Conservation (phyloP, 2,329 filamentous ascomycete genomes). For the Neonectria hederae region DNA sequence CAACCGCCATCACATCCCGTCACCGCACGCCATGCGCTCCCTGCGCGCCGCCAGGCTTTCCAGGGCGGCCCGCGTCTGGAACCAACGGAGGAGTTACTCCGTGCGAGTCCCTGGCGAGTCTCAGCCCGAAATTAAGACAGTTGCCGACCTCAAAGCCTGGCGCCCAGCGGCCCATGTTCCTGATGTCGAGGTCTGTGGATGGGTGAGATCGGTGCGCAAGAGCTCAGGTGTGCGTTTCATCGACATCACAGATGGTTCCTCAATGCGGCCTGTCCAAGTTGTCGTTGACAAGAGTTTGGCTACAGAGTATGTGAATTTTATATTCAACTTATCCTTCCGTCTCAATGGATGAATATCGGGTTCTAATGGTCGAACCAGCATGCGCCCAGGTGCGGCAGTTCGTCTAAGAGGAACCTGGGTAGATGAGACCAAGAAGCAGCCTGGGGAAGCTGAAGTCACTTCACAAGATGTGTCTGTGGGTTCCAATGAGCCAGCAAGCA, state of each 20-base stretch:
- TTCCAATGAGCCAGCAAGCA: background rate
- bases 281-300: slow-evolving; percentile 78
- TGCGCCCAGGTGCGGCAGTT: slow-evolving; percentile 84
- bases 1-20: slow-evolving; percentile 12
- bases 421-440: slow-evolving; percentile 31
- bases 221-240: slow-evolving; percentile 88
- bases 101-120: slow-evolving; percentile 42
- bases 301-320: slow-evolving; percentile 68
- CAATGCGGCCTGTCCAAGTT: slow-evolving; percentile 80
- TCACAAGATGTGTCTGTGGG: slow-evolving; percentile 13
- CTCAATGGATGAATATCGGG: slow-evolving; percentile 2
- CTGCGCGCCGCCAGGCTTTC: slow-evolving; percentile 29
- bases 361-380: slow-evolving; percentile 59
- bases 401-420: slow-evolving; percentile 80
- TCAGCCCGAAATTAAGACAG: slow-evolving; percentile 51
- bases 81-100: slow-evolving; percentile 45
- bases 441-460: background rate
- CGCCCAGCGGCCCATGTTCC: slow-evolving; percentile 54
- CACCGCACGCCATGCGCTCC: slow-evolving; percentile 33
- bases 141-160: slow-evolving; percentile 67
- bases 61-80: slow-evolving; percentile 14
- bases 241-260: slow-evolving; percentile 87
- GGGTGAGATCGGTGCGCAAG: slow-evolving; percentile 83
- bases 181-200: slow-evolving; percentile 76
- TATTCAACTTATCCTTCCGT: slow-evolving; percentile 5